Percentiles rank a stretch among this genome's conserved stretches.
Evolutionary conservation across 2,329 filamentous ascomycete genomes (phyloP).

Genomic region (Aspergillus novoparasiticus): DNA sequence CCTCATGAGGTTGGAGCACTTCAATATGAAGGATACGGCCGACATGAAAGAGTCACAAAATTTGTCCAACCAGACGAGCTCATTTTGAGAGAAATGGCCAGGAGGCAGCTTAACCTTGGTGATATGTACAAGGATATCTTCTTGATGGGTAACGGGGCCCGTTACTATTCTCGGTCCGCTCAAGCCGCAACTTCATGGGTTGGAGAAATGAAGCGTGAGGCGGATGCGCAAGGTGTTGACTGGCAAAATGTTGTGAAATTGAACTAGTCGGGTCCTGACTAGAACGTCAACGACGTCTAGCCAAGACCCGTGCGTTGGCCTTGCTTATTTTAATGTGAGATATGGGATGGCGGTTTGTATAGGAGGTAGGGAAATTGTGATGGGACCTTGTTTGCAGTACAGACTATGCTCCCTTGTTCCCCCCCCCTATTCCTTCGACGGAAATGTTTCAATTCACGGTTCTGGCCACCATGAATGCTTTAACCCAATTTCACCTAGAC

Average conservation of each 20-base stretch:
- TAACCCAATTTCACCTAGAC: neutral
- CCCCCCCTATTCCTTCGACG: neutral
- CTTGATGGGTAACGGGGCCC: slow-evolving; percentile 24
- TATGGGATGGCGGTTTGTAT: neutral
- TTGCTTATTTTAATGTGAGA: neutral
- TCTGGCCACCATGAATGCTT: neutral
- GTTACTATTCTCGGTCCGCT: neutral
- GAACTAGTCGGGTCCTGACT: neutral
- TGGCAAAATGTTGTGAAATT: slow-evolving; percentile 11
- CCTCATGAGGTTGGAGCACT: slow-evolving; percentile 54
- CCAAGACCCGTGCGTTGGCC: neutral
- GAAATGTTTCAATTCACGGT: neutral
- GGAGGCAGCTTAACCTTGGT: slow-evolving; percentile 58
- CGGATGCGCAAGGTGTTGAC: slow-evolving; percentile 1
- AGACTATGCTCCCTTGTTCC: neutral
- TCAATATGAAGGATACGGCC: slow-evolving; percentile 40
- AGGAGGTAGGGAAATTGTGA: neutral
- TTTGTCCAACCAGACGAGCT: slow-evolving; percentile 62
- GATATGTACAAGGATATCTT: slow-evolving; percentile 60
- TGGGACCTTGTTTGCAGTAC: neutral
- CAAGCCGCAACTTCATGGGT: slow-evolving; percentile 9
- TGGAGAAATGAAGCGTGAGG: slow-evolving; percentile 1
- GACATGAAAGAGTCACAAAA: slow-evolving; percentile 39
- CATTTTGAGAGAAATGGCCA: slow-evolving; percentile 58
- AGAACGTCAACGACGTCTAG: neutral